Conservation (phyloP, 768 basidiomycete genomes). For the Lactarius hengduanensis region DNA sequence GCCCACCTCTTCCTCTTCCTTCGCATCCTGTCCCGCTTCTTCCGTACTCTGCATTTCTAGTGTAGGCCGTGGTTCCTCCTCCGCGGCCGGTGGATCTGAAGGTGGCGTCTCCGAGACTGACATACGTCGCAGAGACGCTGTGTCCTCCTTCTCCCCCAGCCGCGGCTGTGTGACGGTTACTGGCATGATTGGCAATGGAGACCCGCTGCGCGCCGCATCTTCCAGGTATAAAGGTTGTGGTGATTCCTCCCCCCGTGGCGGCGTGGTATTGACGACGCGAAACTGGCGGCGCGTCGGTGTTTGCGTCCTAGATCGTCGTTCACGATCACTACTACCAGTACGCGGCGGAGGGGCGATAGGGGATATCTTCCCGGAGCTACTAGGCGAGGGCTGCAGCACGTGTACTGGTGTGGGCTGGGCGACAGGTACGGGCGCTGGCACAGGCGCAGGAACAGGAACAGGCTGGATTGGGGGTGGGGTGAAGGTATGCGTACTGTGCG, state of each 20-base stretch:
- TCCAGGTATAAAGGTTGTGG: slow-evolving; percentile 23
- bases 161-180: neutral
- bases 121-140: neutral
- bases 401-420: slow-evolving; percentile 3
- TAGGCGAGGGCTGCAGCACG: neutral
- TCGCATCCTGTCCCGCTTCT: neutral
- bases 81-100: neutral
- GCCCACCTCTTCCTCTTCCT: neutral
- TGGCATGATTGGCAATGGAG: slow-evolving; percentile 16
- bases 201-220: neutral
- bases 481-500: slow-evolving; percentile 22
- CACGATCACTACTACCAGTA: neutral
- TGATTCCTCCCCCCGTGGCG: slow-evolving; percentile 1
- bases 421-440: neutral
- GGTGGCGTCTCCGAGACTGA: neutral
- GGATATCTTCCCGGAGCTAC: neutral
- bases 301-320: slow-evolving; percentile 6
- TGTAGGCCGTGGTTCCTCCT: neutral
- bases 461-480: neutral
- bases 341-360: neutral
- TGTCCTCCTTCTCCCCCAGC: slow-evolving; percentile 10
- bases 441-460: slow-evolving; percentile 8
- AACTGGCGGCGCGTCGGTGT: slow-evolving; percentile 16
- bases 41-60: neutral
- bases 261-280: slow-evolving; percentile 25